phyloP scores from a whole-genome alignment of 108 stramenopile species.

The Chaetoceros tenuissimus region DNA sequence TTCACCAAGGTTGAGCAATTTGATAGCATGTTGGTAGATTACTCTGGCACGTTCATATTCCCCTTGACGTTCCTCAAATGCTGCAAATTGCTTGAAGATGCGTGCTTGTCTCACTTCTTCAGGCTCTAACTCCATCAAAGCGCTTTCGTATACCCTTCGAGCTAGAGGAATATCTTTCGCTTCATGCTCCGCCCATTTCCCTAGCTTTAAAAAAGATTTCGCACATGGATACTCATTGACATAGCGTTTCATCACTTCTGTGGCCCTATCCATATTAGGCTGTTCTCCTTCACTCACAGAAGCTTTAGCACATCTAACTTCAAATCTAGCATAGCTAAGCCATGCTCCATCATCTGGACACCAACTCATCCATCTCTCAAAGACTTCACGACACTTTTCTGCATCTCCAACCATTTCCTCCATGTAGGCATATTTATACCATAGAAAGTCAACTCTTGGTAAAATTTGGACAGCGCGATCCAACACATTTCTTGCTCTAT shows the following conservation, averaged over 20 bases:
- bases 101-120: slow-evolving; percentile 78
- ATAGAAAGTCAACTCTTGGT: slow-evolving; percentile 93
- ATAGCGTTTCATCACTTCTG: slow-evolving; percentile 82
- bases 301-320: slow-evolving; percentile 73
- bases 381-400: slow-evolving; percentile 88
- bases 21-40: slow-evolving; percentile 93
- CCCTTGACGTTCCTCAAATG: slow-evolving; percentile 92
- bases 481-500: slow-evolving; percentile 96
- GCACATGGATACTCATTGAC: slow-evolving; percentile 86
- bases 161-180: slow-evolving; percentile 88
- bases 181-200: slow-evolving; percentile 96
- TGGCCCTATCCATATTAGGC: slow-evolving; percentile 25
- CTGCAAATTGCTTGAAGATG: slow-evolving; percentile 77
- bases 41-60: slow-evolving; percentile 96
- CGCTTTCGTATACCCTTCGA: slow-evolving; percentile 89
- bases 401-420: slow-evolving; percentile 97
- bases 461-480: slow-evolving; percentile 93
- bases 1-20: slow-evolving; percentile 61
- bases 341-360: slow-evolving; percentile 97
- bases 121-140: slow-evolving; percentile 85
- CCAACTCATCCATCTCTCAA: slow-evolving; percentile 99
- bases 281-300: slow-evolving; percentile 31
- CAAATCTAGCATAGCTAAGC: slow-evolving; percentile 92
- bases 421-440: slow-evolving; percentile 99
- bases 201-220: slow-evolving; percentile 89